These are phyloP conservation scores for Lecanoromycetidae sp. DNA, from an alignment of 2,329 filamentous ascomycete genomes.

Conservation along the genomic window DNA sequence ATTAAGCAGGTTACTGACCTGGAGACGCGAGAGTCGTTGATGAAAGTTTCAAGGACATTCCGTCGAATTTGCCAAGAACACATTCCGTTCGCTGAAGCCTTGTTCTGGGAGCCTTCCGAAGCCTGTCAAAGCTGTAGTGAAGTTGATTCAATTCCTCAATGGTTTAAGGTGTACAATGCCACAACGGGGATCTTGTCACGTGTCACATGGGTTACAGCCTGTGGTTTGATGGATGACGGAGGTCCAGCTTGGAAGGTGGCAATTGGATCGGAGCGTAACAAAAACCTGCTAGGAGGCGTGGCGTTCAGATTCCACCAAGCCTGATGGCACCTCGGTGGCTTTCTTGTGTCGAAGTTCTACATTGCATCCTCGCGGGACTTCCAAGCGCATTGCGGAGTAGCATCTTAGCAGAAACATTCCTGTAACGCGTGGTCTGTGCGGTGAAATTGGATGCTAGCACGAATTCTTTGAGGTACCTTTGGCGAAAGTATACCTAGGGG, in stretches of 20 bases:
- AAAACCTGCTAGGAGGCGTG: not conserved
- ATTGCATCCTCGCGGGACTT: no score
- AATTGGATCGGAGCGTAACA: not conserved
- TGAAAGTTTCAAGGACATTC: not conserved
- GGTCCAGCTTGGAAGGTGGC: not conserved
- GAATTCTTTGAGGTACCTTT: no score
- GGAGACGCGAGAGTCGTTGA: not conserved
- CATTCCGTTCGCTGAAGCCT: not conserved
- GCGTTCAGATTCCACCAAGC: not conserved
- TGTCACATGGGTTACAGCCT: not conserved
- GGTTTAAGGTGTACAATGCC: not conserved
- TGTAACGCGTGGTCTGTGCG: no score
- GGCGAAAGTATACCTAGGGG: no score
- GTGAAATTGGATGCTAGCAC: no score
- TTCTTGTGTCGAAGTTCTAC: no score
- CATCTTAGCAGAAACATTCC: no score
- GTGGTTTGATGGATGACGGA: not conserved
- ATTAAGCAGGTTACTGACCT: not conserved
- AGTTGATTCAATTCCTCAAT: not conserved
- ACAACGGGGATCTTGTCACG: not conserved
- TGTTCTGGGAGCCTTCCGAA: not conserved
- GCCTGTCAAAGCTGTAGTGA: not conserved
- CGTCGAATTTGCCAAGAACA: conserved; percentile 2
- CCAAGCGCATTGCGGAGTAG: no score
- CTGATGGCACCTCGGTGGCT: not conserved